phyloP scores from a whole-genome alignment of 208 protist genomes.

The Acanthamoeba sp. region DNA sequence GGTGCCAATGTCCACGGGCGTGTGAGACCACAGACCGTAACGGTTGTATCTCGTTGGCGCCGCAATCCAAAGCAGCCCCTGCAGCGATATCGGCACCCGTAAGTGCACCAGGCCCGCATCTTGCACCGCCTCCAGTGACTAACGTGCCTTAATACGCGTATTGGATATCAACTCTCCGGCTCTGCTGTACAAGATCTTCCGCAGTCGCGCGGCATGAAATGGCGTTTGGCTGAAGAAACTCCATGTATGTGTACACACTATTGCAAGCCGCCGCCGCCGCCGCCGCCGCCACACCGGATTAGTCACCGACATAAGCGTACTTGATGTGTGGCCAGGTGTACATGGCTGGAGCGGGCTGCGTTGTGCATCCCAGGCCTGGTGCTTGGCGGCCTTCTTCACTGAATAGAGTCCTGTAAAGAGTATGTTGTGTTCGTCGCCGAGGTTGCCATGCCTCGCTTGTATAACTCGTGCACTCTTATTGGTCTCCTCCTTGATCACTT shows the following conservation, averaged over 20 bases:
- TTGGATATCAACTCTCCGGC: conserved; percentile 32
- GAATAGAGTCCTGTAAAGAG: conserved; percentile 4
- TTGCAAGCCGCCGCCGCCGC: not conserved
- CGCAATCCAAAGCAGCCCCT: conserved; percentile 26
- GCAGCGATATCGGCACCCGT: not conserved
- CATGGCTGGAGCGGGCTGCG: not conserved
- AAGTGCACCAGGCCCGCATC: no score
- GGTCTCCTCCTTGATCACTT: not conserved
- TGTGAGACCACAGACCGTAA: conserved; percentile 17
- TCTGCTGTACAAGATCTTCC: conserved; percentile 11
- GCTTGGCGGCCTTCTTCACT: conserved; percentile 7
- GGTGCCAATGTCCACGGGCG: not conserved
- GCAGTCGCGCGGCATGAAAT: not conserved
- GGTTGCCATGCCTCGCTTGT: not conserved
- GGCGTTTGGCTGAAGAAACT: conserved; percentile 19
- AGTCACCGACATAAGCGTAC: no score
- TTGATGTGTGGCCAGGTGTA: not conserved
- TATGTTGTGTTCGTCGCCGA: not conserved
- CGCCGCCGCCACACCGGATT: no score
- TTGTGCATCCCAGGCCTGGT: not conserved
- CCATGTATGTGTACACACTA: not conserved
- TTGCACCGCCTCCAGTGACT: no score
- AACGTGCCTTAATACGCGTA: not conserved
- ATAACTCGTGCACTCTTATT: not conserved
- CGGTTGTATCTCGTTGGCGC: not conserved